phyloP scores from a whole-genome alignment of 2,329 filamentous ascomycete species.

The Botrytis aclada region DNA sequence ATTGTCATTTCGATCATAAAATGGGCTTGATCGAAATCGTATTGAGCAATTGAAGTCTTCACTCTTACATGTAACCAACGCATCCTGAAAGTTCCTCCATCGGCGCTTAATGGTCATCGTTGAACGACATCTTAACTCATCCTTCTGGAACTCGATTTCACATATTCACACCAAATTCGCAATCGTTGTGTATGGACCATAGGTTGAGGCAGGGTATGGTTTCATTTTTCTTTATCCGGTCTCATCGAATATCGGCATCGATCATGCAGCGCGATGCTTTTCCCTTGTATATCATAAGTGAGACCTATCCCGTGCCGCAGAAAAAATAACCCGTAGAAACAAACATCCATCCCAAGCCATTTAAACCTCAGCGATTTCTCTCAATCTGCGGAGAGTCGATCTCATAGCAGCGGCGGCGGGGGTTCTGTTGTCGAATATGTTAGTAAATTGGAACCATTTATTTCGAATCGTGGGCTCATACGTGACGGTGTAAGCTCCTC shows the following conservation, averaged over 20 bases:
- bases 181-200: background rate
- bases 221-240: conserved; percentile 15
- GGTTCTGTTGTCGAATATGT: conserved; percentile 54
- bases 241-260: conserved; percentile 19
- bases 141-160: background rate
- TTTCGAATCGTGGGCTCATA: conserved; percentile 51
- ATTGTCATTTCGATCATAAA: background rate
- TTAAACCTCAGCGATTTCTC: conserved; percentile 96
- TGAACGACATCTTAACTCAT: conserved; percentile 2
- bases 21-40: background rate
- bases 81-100: background rate
- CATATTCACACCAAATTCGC: conserved; percentile 12
- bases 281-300: conserved; percentile 18
- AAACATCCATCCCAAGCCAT: conserved; percentile 33
- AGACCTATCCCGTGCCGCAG: conserved; percentile 18
- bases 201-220: conserved; percentile 15
- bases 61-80: background rate
- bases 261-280: conserved; percentile 17
- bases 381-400: conserved; percentile 94
- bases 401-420: conserved; percentile 90
- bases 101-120: background rate
- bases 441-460: background rate
- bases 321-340: conserved; percentile 17
- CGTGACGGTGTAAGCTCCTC: conserved; percentile 94
- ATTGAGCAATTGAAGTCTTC: background rate